Evolutionary conservation across 495 filamentous ascomycete genomes (phyloP), one percentile per base, ranked within the genome.

Genomic region (Aspergillus conjunctus): DNA sequence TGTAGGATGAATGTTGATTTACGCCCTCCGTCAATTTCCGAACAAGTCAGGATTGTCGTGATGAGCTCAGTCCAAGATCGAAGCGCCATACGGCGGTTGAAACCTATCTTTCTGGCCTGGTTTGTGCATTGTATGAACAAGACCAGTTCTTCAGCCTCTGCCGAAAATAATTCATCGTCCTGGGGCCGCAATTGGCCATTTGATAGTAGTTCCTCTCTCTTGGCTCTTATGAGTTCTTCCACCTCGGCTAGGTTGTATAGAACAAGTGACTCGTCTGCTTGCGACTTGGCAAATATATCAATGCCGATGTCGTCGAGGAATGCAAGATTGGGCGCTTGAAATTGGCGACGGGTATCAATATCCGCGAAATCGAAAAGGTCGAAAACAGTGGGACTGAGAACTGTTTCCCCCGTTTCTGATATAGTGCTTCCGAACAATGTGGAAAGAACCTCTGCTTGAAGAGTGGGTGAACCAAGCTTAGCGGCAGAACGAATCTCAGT

Each of bases 361-460:
- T 92, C 87, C 32, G 92, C 80, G 58, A 98, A 97, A 73, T 98
- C 95, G 58, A 96, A 92, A 20, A 97, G 83, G 63, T 97, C 95
- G 71, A 97, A 95, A 14, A 98, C 82, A 7, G 87, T 89, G 4
- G 87, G 82, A 56, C 90, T 88, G 14, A 73, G 67, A 30, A 87
- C 65, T n/a, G 82, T 77, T 43, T 88, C 82, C 9, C 86, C 84
- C 33, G 83, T 82, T 0, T 88, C 84, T 26, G 83, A 58, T 6
- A 79, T 78, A 7, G 92, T 89, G 58, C 82, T 85, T 22, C 95
- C 95, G 20, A 91, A 82, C 34, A 98, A 76, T 0, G 90, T 87
- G 17, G 90, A 87, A 41, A 95, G 84, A 4, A 94, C 86, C n/a
- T 85, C 81, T 46, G 88, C 80, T 67, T 91, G 90, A 43, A 92